These are phyloP conservation scores for Wolfiporia cocos DNA, from an alignment of 1,284 basidiomycete species.

Conservation along the genomic window DNA sequence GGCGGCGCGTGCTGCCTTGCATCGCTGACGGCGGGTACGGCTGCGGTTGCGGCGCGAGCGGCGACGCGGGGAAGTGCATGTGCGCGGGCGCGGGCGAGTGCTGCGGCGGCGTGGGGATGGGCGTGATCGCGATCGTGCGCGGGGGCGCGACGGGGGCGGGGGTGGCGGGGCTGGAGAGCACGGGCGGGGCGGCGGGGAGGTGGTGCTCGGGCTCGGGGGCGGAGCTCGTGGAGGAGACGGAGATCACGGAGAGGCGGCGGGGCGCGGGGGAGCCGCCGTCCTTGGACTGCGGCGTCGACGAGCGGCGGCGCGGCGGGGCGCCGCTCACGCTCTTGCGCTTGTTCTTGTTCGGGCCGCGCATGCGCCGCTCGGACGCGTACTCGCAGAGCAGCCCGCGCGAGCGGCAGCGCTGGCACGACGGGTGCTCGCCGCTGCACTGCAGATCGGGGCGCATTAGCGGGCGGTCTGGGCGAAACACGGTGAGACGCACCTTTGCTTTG, in stretches of 20 bases:
- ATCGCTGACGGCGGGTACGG: background rate
- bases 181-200: conserved; percentile 2
- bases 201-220: conserved; percentile 3
- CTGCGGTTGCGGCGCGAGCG: background rate
- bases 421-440: conserved; percentile 36
- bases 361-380: conserved; percentile 52
- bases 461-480: background rate
- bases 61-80: conserved; percentile 1
- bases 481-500: conserved; percentile 34
- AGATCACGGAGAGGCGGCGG: conserved; percentile 5
- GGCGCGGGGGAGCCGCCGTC: conserved; percentile 2
- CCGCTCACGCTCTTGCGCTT: conserved; percentile 21
- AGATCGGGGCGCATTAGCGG: background rate
- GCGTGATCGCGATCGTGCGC: too few relatives aligned
- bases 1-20: conserved; percentile 1
- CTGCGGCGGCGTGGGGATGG: conserved; percentile 2
- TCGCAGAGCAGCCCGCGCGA: conserved; percentile 30
- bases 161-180: conserved; percentile 3
- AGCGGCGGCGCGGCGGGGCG: too few relatives aligned
- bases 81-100: background rate
- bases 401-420: conserved; percentile 30
- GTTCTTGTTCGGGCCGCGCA: conserved; percentile 55
- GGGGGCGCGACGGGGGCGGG: conserved; percentile 2
- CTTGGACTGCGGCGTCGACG: too few relatives aligned
- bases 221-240: conserved; percentile 18